phyloP scores from a whole-genome alignment of 1,284 basidiomycete species.

The Neonothopanus nambi region DNA sequence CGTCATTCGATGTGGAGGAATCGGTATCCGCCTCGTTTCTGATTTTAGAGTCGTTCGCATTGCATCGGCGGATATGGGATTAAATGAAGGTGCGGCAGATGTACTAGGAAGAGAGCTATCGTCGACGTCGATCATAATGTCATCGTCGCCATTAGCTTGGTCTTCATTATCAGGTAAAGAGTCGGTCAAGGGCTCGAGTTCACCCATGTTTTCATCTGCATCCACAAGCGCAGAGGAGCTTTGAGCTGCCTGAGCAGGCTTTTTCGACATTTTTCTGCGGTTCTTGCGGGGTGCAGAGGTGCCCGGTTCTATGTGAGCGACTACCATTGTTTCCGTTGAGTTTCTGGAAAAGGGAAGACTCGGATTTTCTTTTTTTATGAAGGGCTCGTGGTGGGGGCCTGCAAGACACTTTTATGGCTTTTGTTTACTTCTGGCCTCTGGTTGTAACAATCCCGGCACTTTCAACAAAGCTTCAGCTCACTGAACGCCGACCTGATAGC shows the following conservation, averaged over 20 bases:
- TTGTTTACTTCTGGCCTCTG: background rate
- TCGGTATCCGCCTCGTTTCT: conserved; percentile 81
- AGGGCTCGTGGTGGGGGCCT: conserved; percentile 3
- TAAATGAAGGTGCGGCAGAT: conserved; percentile 61
- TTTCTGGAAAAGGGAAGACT: background rate
- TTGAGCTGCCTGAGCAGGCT: conserved; percentile 26
- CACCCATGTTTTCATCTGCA: conserved; percentile 39
- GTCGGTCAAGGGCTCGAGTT: conserved; percentile 20
- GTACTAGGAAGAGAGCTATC: conserved; percentile 39
- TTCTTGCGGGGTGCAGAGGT: conserved; percentile 45
- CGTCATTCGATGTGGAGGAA: conserved; percentile 97
- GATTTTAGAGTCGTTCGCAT: conserved; percentile 63
- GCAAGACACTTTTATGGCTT: background rate
- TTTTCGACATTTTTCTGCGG: conserved; percentile 54
- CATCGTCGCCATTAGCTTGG: conserved; percentile 47
- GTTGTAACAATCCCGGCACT: no score
- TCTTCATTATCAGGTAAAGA: conserved; percentile 10
- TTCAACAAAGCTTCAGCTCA: no score
- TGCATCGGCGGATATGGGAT: conserved; percentile 60
- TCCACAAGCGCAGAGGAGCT: conserved; percentile 16
- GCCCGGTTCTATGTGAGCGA: conserved; percentile 42
- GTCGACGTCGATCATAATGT: conserved; percentile 63
- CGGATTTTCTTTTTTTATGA: no score
- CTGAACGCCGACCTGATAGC: no score
- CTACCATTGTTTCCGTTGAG: conserved; percentile 49